Evolutionary conservation across 176 grass and related monocot genomes (phyloP), one percentile per base, ranked within the genome.

Genomic region (Eragrostis nindensis): DNA sequence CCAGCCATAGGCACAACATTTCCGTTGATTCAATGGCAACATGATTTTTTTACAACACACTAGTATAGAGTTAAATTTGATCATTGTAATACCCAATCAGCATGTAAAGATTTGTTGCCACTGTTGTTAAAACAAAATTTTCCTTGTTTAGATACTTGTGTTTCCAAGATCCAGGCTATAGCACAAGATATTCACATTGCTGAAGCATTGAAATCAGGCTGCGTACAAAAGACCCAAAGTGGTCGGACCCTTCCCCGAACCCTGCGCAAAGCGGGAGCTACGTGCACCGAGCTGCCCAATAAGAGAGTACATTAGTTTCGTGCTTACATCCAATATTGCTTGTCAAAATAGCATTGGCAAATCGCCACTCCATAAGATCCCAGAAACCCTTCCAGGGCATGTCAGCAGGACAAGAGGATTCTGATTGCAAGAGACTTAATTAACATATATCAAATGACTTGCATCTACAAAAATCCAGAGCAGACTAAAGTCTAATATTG

Each of bases 371-470:
- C 21, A 3, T 21, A n/a, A 70, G 19, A 40, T 40, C 16, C 54
- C 66, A 70, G 45, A 74, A 77, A 77, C 69, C 42, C 42, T 69
- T 70, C 63, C 26, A 19, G 19, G 29, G 21, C 50, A 76, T 66
- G 41, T 40, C 18, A 59, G 41, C 41, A 60, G 14, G 17, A 66
- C 42, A 67, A 38, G 43, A 69, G 45, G 27, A 46, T 52, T 41
- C 41, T 77, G 15, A n/a, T 21, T 30, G 43, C 13, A 40, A 26
- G 62, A 68, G 43, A n/a, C 19, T 29, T 21, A 26, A 16, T 19
- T n/a, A 76, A 11, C 7, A 43, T 14, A 62, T 54, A 38, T 7
- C 0, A 74, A 52, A 39, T 12, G n/a, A 43, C 70, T 56, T 62
- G 52, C 32, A 49, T 71, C 77, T 64, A 49, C 64, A 59, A 57